These are phyloP conservation scores for Nakazawaea holstii DNA, from an alignment of 805 yeast genomes.

Conservation along the genomic window DNA sequence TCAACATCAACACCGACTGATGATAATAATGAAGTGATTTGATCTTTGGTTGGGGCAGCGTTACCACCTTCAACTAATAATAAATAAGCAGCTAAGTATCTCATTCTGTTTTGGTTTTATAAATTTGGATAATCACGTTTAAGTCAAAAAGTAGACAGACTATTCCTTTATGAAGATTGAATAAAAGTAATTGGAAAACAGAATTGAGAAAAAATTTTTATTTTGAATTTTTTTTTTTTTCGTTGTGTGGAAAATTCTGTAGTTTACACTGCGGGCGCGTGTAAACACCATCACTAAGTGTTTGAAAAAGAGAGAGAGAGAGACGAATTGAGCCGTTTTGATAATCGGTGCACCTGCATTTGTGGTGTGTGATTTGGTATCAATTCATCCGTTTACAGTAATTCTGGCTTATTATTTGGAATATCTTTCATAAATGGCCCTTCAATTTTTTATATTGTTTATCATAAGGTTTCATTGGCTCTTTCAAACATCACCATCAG, in stretches of 20 bases:
- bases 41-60: constrained; percentile 89
- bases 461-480: too few relatives aligned
- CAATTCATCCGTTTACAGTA: too few relatives aligned
- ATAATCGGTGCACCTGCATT: background rate
- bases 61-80: constrained; percentile 97
- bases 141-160: constrained; percentile 68
- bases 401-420: too few relatives aligned
- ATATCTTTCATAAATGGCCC: too few relatives aligned
- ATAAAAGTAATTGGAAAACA: constrained; percentile 1
- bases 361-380: background rate
- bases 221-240: background rate
- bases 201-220: background rate
- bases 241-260: background rate
- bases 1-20: constrained; percentile 97
- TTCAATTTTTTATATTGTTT: too few relatives aligned
- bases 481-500: too few relatives aligned
- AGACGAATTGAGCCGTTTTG: background rate
- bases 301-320: too few relatives aligned
- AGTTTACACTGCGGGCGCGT: background rate
- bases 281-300: background rate
- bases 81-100: constrained; percentile 99
- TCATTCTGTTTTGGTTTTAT: constrained; percentile 40
- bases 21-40: constrained; percentile 82
- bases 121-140: constrained; percentile 61
- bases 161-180: constrained; percentile 50